Evolutionary conservation across 2,329 filamentous ascomycete genomes (phyloP).

Genomic region (Passalora sequoiae): DNA sequence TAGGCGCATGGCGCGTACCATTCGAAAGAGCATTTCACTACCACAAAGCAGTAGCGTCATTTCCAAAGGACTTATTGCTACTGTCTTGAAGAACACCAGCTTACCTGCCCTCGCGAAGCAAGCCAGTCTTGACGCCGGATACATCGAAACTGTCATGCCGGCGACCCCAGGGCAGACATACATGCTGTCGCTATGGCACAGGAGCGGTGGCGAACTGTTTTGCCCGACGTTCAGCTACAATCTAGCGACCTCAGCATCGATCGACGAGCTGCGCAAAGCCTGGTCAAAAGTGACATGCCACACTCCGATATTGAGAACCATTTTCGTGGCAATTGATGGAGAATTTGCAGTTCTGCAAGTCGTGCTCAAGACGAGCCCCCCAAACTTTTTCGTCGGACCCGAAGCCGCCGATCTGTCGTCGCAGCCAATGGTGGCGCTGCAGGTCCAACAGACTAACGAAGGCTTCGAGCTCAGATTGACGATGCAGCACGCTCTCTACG

Average conservation of each 20-base stretch:
- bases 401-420: conserved; percentile 4
- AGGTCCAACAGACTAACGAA: conserved; percentile 11
- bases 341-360: conserved; percentile 56
- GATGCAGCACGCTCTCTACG: conserved; percentile 85
- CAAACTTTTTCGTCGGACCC: conserved; percentile 31
- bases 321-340: conserved; percentile 53
- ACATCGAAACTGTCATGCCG: conserved; percentile 58
- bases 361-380: conserved; percentile 43
- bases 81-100: conserved; percentile 12
- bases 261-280: conserved; percentile 47
- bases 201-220: conserved; percentile 61
- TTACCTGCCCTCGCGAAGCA: neutral
- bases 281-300: conserved; percentile 57
- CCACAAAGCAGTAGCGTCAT: conserved; percentile 31
- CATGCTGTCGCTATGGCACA: conserved; percentile 73
- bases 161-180: conserved; percentile 73
- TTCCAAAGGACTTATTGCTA: conserved; percentile 15
- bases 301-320: conserved; percentile 64
- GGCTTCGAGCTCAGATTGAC: conserved; percentile 37
- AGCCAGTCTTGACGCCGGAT: conserved; percentile 37
- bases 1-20: conserved; percentile 53
- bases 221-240: conserved; percentile 66
- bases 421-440: conserved; percentile 26
- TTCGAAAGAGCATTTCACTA: conserved; percentile 1
- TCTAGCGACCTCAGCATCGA: conserved; percentile 40